Evolutionary conservation across 345 rosid genomes (phyloP).

Genomic region (Populus euphratica): DNA sequence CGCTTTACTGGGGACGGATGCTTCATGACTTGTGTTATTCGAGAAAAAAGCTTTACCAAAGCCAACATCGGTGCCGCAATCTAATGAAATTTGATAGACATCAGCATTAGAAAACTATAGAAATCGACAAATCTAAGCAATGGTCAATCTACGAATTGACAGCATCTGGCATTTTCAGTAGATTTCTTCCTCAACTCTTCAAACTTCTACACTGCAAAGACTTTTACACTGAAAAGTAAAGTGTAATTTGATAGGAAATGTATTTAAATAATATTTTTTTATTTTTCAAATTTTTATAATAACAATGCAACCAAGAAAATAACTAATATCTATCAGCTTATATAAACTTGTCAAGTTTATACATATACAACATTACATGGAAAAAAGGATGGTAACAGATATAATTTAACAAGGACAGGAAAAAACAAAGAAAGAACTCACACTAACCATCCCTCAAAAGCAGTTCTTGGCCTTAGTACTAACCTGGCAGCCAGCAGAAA

Average conservation of each 20-base stretch:
- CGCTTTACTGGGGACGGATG: background rate
- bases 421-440: background rate
- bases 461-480: slow-evolving; percentile 8
- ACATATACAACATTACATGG: slow-evolving; percentile 17
- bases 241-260: too few relatives aligned
- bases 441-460: slow-evolving; percentile 6
- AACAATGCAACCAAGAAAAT: background rate
- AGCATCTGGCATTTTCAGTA: too few relatives aligned
- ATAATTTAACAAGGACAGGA: background rate
- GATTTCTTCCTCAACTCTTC: background rate
- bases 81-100: background rate
- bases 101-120: background rate
- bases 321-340: background rate
- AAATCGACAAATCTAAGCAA: too few relatives aligned
- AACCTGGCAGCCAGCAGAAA: background rate
- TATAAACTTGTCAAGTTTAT: slow-evolving; percentile 34
- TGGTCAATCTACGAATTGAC: too few relatives aligned
- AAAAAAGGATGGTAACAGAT: background rate
- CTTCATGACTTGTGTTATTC: background rate
- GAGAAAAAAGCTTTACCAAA: background rate
- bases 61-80: slow-evolving; percentile 9
- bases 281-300: too few relatives aligned
- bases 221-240: too few relatives aligned
- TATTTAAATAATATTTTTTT: too few relatives aligned
- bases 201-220: background rate